Evolutionary conservation across 2,329 filamentous ascomycete species (phyloP).

Genomic region (Fusarium abutilonis): DNA sequence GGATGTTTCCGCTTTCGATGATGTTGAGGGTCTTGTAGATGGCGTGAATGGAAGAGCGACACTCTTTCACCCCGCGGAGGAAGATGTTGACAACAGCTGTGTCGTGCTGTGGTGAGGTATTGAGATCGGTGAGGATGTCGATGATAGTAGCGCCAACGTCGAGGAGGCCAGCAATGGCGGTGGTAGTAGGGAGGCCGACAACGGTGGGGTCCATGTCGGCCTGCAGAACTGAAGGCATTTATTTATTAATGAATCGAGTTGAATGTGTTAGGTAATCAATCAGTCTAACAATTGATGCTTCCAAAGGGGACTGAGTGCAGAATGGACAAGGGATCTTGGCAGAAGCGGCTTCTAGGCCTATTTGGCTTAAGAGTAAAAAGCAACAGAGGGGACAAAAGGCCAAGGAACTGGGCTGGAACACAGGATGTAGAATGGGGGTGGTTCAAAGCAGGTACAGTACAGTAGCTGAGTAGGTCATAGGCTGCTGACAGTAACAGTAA

Average conservation of each 20-base stretch:
- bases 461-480: no score
- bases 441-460: not conserved
- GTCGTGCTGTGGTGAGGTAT: conserved; percentile 44
- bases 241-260: conserved; percentile 6
- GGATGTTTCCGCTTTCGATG: conserved; percentile 48
- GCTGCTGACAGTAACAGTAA: not conserved
- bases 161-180: conserved; percentile 52
- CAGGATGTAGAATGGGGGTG: no score
- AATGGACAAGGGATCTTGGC: not conserved
- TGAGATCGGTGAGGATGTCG: conserved; percentile 51
- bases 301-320: no score
- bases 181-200: conserved; percentile 48
- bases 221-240: conserved; percentile 40
- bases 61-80: conserved; percentile 51
- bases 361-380: no score
- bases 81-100: conserved; percentile 46
- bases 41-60: conserved; percentile 51
- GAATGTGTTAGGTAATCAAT: conserved; percentile 8
- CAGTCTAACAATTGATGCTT: not conserved
- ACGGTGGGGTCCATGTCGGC: conserved; percentile 37
- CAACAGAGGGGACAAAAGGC: no score
- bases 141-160: conserved; percentile 50
- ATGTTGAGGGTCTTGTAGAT: conserved; percentile 50
- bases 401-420: not conserved
- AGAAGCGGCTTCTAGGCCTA: not conserved